Evolutionary conservation across 768 basidiomycete species (phyloP).

Genomic region (Candolleomyces eurysporus): DNA sequence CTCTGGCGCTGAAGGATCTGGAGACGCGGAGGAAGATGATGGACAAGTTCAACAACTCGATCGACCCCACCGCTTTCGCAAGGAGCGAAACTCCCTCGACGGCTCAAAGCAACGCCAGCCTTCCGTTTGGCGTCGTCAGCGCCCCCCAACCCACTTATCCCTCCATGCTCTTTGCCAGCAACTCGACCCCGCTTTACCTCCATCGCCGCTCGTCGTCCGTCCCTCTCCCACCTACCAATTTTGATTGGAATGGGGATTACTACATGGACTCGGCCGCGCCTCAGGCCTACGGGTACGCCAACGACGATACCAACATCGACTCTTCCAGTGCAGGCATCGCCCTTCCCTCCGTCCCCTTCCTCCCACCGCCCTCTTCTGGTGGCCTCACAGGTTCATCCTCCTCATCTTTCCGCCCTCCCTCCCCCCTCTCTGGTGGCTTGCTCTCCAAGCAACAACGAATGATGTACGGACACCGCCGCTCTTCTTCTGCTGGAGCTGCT

Average conservation of each 20-base stretch:
- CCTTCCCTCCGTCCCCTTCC: constrained; percentile 43
- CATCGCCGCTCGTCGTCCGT: constrained; percentile 63
- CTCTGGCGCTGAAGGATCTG: constrained; percentile 54
- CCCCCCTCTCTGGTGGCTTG: constrained; percentile 4
- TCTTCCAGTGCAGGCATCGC: constrained; percentile 26
- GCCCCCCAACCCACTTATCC: constrained; percentile 16
- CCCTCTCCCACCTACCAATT: constrained; percentile 44
- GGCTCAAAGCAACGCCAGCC: constrained; percentile 12
- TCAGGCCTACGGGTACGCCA: neutral
- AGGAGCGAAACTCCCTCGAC: neutral
- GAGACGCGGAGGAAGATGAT: constrained; percentile 33
- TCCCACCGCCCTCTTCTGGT: constrained; percentile 30
- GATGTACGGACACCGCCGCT: constrained; percentile 13
- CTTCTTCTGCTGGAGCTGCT: constrained; percentile 13
- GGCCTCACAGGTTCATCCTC: constrained; percentile 9
- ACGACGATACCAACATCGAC: neutral
- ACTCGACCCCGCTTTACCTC: constrained; percentile 25
- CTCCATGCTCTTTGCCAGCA: constrained; percentile 5
- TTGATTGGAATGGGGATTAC: neutral
- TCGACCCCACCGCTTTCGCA: neutral
- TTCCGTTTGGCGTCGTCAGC: constrained; percentile 9
- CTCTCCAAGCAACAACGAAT: constrained; percentile 14
- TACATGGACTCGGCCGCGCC: neutral
- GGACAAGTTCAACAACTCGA: neutral
- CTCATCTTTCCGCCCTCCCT: constrained; percentile 11